phyloP scores from a whole-genome alignment of 2,329 filamentous ascomycete genomes.

The Lecanoromycetidae sp. region DNA sequence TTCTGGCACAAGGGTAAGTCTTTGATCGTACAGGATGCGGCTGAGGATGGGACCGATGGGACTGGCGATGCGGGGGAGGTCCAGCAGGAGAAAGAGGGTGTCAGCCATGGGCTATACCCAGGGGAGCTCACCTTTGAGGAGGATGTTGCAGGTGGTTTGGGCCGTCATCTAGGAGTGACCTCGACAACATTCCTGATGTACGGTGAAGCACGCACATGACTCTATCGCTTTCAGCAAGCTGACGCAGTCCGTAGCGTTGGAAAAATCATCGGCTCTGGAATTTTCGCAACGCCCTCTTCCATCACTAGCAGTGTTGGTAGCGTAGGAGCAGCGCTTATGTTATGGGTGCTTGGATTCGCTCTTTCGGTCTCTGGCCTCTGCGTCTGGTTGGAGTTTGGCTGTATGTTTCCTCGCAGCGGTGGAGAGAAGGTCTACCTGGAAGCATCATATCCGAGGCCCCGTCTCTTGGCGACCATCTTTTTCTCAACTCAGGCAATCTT shows the following conservation, averaged over 20 bases:
- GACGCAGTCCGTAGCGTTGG: not conserved
- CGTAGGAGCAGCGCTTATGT: conserved; percentile 41
- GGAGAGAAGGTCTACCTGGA: conserved; percentile 45
- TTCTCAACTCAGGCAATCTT: conserved; percentile 8
- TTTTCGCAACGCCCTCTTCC: conserved; percentile 47
- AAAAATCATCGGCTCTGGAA: conserved; percentile 31
- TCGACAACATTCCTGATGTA: conserved; percentile 10
- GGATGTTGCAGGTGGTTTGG: conserved; percentile 6
- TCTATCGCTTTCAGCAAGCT: not conserved
- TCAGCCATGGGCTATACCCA: conserved; percentile 1
- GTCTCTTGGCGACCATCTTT: conserved; percentile 37
- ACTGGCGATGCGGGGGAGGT: not conserved
- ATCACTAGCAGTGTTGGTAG: conserved; percentile 44
- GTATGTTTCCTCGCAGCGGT: conserved; percentile 35
- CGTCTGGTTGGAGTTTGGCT: conserved; percentile 37
- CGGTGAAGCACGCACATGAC: not conserved
- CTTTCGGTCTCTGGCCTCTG: conserved; percentile 36
- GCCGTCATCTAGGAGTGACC: conserved; percentile 6
- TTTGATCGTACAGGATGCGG: not conserved
- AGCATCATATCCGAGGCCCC: conserved; percentile 40
- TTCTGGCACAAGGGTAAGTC: not conserved
- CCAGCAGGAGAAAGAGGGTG: not conserved
- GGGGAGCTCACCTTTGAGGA: conserved; percentile 7
- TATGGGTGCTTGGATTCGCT: conserved; percentile 42
- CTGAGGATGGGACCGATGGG: not conserved